Conservation (phyloP, 2,329 filamentous ascomycete species). For the Aspergillus sp. region DNA sequence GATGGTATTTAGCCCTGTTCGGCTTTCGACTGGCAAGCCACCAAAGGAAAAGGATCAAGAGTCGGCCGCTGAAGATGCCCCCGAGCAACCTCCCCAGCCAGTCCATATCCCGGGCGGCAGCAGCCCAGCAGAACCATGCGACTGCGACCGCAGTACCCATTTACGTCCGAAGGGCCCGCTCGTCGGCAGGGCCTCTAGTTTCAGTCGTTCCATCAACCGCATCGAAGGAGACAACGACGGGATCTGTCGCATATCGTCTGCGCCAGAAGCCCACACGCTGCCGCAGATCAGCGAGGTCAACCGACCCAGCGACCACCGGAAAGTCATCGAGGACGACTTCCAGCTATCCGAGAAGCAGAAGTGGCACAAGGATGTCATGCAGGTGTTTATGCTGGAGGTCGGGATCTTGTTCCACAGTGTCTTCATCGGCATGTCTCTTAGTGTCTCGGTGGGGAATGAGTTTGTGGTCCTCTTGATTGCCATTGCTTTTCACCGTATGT, state of each 20-base stretch:
- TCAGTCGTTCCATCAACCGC: conserved; percentile 29
- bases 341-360: conserved; percentile 29
- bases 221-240: conserved; percentile 26
- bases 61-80: background rate
- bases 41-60: conserved; percentile 1
- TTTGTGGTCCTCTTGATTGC: conserved; percentile 37
- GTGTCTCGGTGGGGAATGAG: conserved; percentile 33
- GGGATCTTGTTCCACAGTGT: conserved; percentile 78
- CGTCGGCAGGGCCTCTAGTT: conserved; percentile 27
- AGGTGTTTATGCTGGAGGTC: conserved; percentile 73
- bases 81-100: background rate
- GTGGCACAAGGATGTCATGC: conserved; percentile 65
- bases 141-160: conserved; percentile 19
- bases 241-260: conserved; percentile 23
- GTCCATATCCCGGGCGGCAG: background rate
- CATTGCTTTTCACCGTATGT: conserved; percentile 38
- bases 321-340: background rate
- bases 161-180: conserved; percentile 28
- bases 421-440: conserved; percentile 39
- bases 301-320: conserved; percentile 8
- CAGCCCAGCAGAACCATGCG: background rate
- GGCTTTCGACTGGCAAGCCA: conserved; percentile 26
- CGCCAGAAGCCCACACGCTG: conserved; percentile 15
- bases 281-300: conserved; percentile 18
- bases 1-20: conserved; percentile 52